phyloP scores from a whole-genome alignment of 352 stramenopile genomes.

The Phytophthora pluvialis region DNA sequence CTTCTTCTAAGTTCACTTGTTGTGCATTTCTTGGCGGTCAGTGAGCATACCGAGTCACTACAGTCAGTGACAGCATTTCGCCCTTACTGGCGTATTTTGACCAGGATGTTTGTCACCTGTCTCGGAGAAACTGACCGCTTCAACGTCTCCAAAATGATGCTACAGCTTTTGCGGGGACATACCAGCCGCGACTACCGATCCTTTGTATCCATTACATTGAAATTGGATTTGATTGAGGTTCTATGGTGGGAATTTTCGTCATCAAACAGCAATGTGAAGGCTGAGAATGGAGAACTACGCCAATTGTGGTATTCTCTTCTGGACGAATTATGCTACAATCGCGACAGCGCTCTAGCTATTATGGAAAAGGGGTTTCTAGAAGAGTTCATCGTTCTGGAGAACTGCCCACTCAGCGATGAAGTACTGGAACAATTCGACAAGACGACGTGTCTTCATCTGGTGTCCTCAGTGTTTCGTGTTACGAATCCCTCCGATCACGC shows the following conservation, averaged over 20 bases:
- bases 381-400: conserved; percentile 8
- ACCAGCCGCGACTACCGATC: not conserved
- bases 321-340: conserved; percentile 15
- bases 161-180: conserved; percentile 9
- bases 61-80: not conserved
- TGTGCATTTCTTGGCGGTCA: not conserved
- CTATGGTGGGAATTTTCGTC: conserved; percentile 19
- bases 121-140: not conserved
- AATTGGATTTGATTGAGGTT: conserved; percentile 23
- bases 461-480: conserved; percentile 12
- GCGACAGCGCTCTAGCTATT: conserved; percentile 11
- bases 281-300: not conserved
- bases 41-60: not conserved
- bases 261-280: not conserved
- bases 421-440: not conserved
- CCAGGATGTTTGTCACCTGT: conserved; percentile 11
- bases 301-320: conserved; percentile 25
- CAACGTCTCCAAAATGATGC: conserved; percentile 7
- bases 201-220: conserved; percentile 4
- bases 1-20: conserved; percentile 4
- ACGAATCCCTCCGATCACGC: conserved; percentile 12
- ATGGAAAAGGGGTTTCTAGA: conserved; percentile 22
- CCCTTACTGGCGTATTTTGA: conserved; percentile 22
- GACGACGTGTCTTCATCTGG: conserved; percentile 7
- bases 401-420: not conserved